These are phyloP conservation scores for Dispira parvispora DNA, from an alignment of 192 early-diverging fungal species.

Conservation along the genomic window DNA sequence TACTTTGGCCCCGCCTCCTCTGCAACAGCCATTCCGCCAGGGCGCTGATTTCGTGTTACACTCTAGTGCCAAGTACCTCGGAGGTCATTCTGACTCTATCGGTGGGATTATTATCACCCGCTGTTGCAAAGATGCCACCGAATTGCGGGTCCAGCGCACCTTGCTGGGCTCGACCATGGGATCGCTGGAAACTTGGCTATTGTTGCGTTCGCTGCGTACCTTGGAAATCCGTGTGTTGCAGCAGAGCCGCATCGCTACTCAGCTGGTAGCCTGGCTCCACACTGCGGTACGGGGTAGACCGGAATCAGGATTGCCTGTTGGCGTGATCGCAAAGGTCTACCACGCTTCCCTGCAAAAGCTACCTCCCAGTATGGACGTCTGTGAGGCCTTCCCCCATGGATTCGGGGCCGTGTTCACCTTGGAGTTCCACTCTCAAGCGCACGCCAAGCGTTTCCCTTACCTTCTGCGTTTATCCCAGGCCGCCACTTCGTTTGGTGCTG, in stretches of 20 bases:
- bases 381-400: slow-evolving; percentile 10
- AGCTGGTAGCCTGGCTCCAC: slow-evolving; percentile 34
- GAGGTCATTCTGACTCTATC: slow-evolving; percentile 51
- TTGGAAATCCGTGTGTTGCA: slow-evolving; percentile 40
- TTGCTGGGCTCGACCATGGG: slow-evolving; percentile 38
- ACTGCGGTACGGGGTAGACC: slow-evolving; percentile 15
- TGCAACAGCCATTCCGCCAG: slow-evolving; percentile 36
- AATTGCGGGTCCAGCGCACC: slow-evolving; percentile 28
- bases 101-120: slow-evolving; percentile 42
- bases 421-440: slow-evolving; percentile 22
- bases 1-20: slow-evolving; percentile 55
- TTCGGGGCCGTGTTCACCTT: slow-evolving; percentile 23
- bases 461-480: slow-evolving; percentile 26
- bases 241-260: slow-evolving; percentile 36
- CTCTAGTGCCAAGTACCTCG: slow-evolving; percentile 52
- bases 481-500: slow-evolving; percentile 49
- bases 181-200: slow-evolving; percentile 46
- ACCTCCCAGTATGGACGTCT: slow-evolving; percentile 8
- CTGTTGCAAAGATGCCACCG: slow-evolving; percentile 17
- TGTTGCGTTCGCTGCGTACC: slow-evolving; percentile 40
- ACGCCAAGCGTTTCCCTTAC: slow-evolving; percentile 29
- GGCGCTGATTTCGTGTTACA: slow-evolving; percentile 56
- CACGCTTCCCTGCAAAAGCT: slow-evolving; percentile 15
- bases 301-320: slow-evolving; percentile 23
- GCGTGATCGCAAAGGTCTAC: slow-evolving; percentile 23